Base-by-base conservation (phyloP, 2,329 filamentous ascomycete genomes). In the Fusarium sp. region DNA sequence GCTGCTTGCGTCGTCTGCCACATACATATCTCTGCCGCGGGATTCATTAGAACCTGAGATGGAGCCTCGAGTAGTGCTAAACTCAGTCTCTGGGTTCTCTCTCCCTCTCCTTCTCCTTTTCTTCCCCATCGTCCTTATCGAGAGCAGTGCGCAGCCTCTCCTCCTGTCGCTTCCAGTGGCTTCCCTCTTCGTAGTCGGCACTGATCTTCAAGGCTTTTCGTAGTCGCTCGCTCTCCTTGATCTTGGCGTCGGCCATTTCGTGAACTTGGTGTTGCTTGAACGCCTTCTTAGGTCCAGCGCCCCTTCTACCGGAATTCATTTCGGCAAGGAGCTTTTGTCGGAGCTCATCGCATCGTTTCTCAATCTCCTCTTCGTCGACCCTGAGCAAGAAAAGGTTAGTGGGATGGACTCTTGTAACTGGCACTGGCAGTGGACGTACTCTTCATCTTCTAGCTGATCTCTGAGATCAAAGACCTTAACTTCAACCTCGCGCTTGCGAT, bases 181-280 rank as follows among this genome's bases (percentile, higher is more conserved):
- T 90, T 7, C 94, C 95, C 82, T 97, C 94, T 80, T 96, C 92
- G 78, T 97, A 97, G 81, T 96, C 89, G 80, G 92, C 92, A 80
- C 92, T 92, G 79, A 98, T 97, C 59, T 95, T 95, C 76, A 99
- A 87, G 9, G 97, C 97, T 83, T 88, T 94, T 74, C 96, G 87
- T 81, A 99, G 86, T 78, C 94, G 90, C 85, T 98, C 95, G 83
- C 93, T 98, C 88, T 99, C 97, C 82, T 94, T 93, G 77, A 97
- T 96, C 89, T 99, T 99, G 70, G 96, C 97, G 79, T 97, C 94
- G 20, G 97, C 97, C 82, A 98, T 88, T 85, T 98, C 97, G 85
- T 99, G 97, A 23, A 98, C 95, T 84, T 98, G 95, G 84, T 98
- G 95, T 75, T 92, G 88, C 85, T 98, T 99, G 74, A 98, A 88